These are phyloP conservation scores for Paraphoma chrysanthemicola DNA, from an alignment of 2,329 filamentous ascomycete species.

Conservation along the genomic window DNA sequence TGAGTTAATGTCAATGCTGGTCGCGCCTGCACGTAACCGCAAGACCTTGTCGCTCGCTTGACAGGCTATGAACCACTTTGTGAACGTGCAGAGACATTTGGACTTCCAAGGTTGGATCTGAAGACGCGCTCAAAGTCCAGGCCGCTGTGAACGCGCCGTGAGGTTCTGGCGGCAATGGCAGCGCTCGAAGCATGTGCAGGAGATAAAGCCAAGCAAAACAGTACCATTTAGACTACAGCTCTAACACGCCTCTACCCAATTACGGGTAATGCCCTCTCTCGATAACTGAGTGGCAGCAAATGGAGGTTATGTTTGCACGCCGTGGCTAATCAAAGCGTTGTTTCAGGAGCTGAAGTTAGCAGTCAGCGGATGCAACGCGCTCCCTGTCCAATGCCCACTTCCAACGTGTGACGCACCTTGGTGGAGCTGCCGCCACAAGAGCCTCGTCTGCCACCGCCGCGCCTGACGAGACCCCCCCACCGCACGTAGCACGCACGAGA, in stretches of 20 bases:
- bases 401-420: constrained; percentile 26
- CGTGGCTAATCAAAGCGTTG: constrained; percentile 8
- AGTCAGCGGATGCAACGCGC: constrained; percentile 1
- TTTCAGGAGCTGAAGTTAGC: constrained; percentile 11
- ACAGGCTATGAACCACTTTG: background rate
- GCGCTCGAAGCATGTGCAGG: background rate
- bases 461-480: constrained; percentile 2
- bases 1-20: background rate
- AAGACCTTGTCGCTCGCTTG: constrained; percentile 2
- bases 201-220: background rate
- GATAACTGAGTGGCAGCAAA: background rate
- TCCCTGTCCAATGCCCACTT: constrained; percentile 4
- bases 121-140: too few relatives aligned
- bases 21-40: constrained; percentile 4
- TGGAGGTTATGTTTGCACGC: constrained; percentile 12
- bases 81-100: background rate
- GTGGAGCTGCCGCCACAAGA: constrained; percentile 38
- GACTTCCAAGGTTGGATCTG: too few relatives aligned
- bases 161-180: too few relatives aligned
- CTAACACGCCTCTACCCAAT: background rate
- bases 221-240: background rate
- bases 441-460: constrained; percentile 23
- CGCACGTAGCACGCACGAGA: background rate
- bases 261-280: background rate
- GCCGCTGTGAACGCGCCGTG: too few relatives aligned